Percentiles rank a stretch among this genome's conserved stretches.
Conservation (phyloP, 352 stramenopile genomes). For the Globisporangium sylvaticum region DNA sequence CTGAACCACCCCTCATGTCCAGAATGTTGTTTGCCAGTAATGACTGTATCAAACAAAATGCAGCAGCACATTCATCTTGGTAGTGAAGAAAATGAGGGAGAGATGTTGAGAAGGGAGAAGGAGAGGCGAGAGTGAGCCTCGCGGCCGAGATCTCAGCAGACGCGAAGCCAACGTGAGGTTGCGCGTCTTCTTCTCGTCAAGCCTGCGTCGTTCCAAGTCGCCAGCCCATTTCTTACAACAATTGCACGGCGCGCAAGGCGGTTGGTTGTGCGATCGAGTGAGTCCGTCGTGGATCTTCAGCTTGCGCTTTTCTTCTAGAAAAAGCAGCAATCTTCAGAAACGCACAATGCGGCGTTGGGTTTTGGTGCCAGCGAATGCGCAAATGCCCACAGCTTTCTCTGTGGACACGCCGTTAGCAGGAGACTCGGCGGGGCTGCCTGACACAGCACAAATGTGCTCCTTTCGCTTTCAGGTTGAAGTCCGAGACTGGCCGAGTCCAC, state of each 20-base stretch:
- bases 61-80: neutral
- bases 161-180: neutral
- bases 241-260: neutral
- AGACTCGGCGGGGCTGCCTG: neutral
- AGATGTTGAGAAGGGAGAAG: neutral
- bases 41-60: neutral
- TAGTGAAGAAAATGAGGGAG: neutral
- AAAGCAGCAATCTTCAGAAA: neutral
- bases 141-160: no score
- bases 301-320: neutral
- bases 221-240: neutral
- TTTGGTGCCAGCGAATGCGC: neutral
- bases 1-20: neutral
- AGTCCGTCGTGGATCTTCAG: neutral
- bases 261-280: neutral
- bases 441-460: neutral
- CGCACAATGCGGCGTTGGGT: neutral
- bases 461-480: neutral
- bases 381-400: neutral
- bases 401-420: neutral
- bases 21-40: neutral
- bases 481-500: neutral
- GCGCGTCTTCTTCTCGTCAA: neutral
- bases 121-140: neutral
- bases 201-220: neutral